Base-by-base conservation (phyloP, 2,329 filamentous ascomycete genomes). In the Fusarium agapanthi region DNA sequence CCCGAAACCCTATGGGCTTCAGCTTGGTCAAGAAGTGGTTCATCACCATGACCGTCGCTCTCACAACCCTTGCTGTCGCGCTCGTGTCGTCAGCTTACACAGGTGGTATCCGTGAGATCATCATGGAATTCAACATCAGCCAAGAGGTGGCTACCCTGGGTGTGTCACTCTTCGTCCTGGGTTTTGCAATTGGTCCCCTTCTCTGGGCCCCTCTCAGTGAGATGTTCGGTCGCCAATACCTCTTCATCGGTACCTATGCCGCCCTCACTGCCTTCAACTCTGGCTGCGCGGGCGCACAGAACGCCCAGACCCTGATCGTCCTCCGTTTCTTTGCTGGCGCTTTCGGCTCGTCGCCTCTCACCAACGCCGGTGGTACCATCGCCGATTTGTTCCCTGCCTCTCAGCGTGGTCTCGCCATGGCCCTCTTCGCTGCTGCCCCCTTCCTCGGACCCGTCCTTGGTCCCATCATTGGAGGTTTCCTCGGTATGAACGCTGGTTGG, bases 351-450 rank as follows among this genome's bases (percentile, higher is more conserved):
- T 93, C 93, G 0, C 93, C 60, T 26, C 56, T 73, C 40, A 73
- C 71, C 37, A 73, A 73, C 43, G 71, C 71, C 10, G 71, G 71
- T 13, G 93, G 93, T n/a, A 94, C 92, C 2, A 82, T 95, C 16
- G 91, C 93, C 18, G 93, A 95, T 81, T 82, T 95, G 26, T 95
- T 92, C 92, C 89, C 83, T 57, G 92, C 90, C 45, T 92, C 95
- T 77, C 92, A 95, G 81, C 88, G 93, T 55, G 93, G 93, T 75
- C 90, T 95, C 1, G 92, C 93, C 13, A 95, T 95, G 92, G 92
- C 93, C 7, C 90, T 92, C 22, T 95, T 95, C 80, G 91, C 88
- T 24, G 92, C 92, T 1, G 93, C 92, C 3, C 93, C 93, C 0
- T 95, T 95, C 81, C 80, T 92, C 65, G 91, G 91, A 55, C 91